phyloP scores from a whole-genome alignment of 257 asterid species.

The Salvia splendens region DNA sequence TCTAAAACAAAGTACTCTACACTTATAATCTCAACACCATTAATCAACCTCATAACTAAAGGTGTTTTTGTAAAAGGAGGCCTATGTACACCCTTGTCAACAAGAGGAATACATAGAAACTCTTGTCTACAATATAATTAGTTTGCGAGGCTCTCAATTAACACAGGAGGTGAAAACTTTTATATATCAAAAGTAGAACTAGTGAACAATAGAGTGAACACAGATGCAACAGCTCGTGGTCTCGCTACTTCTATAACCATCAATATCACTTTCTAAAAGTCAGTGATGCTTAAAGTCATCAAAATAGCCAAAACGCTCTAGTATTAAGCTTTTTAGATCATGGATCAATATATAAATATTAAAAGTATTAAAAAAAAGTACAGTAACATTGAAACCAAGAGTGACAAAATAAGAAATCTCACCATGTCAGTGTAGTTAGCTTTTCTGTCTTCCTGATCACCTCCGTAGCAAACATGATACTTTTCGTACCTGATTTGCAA shows the following conservation, averaged over 20 bases:
- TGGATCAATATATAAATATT: background rate
- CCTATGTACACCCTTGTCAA: background rate
- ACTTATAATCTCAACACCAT: background rate
- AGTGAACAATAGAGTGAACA: conserved; percentile 9
- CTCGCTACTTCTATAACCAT: background rate
- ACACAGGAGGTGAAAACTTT: conserved; percentile 9
- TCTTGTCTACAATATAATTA: background rate
- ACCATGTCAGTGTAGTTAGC: conserved; percentile 93
- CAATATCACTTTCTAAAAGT: background rate
- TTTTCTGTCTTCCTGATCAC: conserved; percentile 88
- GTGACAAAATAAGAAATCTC: conserved; percentile 34
- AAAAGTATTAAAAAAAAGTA: background rate
- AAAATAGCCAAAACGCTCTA: conserved; percentile 13
- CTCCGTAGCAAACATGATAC: conserved; percentile 92
- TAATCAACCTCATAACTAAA: background rate
- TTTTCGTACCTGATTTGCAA: conserved; percentile 76
- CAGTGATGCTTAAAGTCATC: conserved; percentile 13
- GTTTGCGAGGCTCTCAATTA: background rate
- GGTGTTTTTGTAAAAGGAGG: background rate
- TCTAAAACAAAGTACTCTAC: background rate
- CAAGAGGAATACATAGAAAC: background rate
- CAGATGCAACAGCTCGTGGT: conserved; percentile 10
- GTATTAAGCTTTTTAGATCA: background rate
- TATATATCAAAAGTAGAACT: background rate
- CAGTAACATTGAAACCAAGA: background rate